Evolutionary conservation across 1,284 basidiomycete species (phyloP).

Genomic region (Thecaphora thlaspeos): DNA sequence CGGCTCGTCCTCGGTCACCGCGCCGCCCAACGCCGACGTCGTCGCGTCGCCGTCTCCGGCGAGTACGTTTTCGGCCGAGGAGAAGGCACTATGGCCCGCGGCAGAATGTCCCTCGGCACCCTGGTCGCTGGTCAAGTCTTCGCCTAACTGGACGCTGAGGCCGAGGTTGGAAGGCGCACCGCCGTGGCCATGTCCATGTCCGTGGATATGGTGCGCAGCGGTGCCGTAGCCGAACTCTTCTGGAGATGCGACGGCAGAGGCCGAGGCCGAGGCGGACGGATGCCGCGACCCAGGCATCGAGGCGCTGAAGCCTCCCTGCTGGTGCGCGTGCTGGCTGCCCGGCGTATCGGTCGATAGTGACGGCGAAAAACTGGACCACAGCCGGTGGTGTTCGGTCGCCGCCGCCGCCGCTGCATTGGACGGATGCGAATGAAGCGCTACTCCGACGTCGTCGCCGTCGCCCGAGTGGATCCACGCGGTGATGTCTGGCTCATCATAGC

Average conservation of each 20-base stretch:
- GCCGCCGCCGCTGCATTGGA: neutral
- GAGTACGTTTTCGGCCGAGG: constrained; percentile 3
- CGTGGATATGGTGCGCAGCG: too few species aligned
- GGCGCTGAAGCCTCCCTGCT: constrained; percentile 5
- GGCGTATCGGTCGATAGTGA: constrained; percentile 15
- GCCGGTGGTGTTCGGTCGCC: constrained; percentile 19
- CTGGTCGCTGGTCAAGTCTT: neutral
- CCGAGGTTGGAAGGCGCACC: constrained; percentile 22
- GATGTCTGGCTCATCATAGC: constrained; percentile 29
- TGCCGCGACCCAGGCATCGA: constrained; percentile 22
- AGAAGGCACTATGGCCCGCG: too few species aligned
- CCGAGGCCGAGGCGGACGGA: constrained; percentile 10
- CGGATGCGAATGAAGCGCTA: constrained; percentile 3
- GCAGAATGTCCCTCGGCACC: too few species aligned
- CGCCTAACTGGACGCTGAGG: constrained; percentile 7
- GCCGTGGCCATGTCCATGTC: too few species aligned
- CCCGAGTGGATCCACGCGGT: constrained; percentile 41
- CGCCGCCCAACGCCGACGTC: too few species aligned
- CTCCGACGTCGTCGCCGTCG: constrained; percentile 21
- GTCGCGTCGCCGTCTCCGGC: neutral
- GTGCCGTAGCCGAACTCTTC: constrained; percentile 19
- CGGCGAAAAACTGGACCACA: constrained; percentile 33
- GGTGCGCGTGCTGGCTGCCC: constrained; percentile 20
- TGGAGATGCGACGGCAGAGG: constrained; percentile 4
- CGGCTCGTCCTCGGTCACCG: constrained; percentile 47